Percentiles rank a stretch among this genome's conserved stretches.
phyloP scores from a whole-genome alignment of 805 yeast genomes.

The Wickerhamiella nectarea region DNA sequence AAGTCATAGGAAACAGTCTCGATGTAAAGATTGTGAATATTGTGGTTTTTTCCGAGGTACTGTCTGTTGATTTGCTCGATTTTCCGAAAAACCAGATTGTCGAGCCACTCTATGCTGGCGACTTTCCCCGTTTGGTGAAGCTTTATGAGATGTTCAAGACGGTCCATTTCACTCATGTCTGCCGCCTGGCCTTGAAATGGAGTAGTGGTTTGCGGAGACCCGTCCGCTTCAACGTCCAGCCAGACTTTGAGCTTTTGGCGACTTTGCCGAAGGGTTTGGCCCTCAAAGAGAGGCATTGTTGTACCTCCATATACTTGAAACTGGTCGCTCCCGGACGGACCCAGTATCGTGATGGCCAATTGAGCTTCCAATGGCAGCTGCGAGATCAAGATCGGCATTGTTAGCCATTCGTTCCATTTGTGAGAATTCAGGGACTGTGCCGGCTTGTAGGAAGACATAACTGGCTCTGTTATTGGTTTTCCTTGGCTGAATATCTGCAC shows the following conservation, averaged over 20 bases:
- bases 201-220: slow-evolving; percentile 21
- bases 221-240: slow-evolving; percentile 27
- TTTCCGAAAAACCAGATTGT: slow-evolving; percentile 44
- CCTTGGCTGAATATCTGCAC: slow-evolving; percentile 34
- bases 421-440: slow-evolving; percentile 24
- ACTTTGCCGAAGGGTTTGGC: slow-evolving; percentile 56
- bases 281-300: slow-evolving; percentile 42
- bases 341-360: slow-evolving; percentile 53
- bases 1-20: slow-evolving; percentile 55
- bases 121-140: slow-evolving; percentile 57
- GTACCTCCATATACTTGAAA: slow-evolving; percentile 46
- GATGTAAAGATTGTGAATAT: slow-evolving; percentile 32
- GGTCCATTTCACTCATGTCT: slow-evolving; percentile 38
- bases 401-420: slow-evolving; percentile 61
- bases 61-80: slow-evolving; percentile 31
- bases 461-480: slow-evolving; percentile 37
- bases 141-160: slow-evolving; percentile 41
- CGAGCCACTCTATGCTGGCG: slow-evolving; percentile 57
- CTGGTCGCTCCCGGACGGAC: slow-evolving; percentile 38
- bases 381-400: slow-evolving; percentile 54
- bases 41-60: slow-evolving; percentile 8
- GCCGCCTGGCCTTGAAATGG: slow-evolving; percentile 15
- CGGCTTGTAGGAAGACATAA: slow-evolving; percentile 36
- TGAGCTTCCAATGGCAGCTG: slow-evolving; percentile 56
- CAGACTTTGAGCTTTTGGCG: slow-evolving; percentile 43